Base-by-base conservation (phyloP, 257 asterid species). In the Cordia subcordata region DNA sequence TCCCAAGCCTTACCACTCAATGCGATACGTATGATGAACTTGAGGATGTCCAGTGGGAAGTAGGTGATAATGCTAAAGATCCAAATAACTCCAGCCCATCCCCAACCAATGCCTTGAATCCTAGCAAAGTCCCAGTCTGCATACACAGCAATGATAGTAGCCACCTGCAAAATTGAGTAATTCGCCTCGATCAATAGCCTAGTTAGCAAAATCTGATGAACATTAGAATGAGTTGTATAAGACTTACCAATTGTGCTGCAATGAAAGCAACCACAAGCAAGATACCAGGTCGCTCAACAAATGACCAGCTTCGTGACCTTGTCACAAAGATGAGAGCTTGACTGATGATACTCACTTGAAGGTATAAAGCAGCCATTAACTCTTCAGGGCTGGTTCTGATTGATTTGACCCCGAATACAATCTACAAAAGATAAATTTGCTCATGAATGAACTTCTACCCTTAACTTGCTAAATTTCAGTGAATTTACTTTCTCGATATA, bases 261-360 rank as follows among this genome's bases (percentile, higher is more conserved):
- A 90, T 14, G 82, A 90, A 90, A 55, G 97, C 97, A 45, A 33
- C 14, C 14, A 81, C 13, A 5, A 90, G 88, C 81, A 86, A 60
- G 68, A 82, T 33, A 3, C 97, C 96, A 4, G 97, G 97, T 59
- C 94, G 79, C 68, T 89, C 97, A 0, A 82, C 75, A 8, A 82
- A 86, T 2, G 94, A 89, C 97, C 97, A 86, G 68, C 94, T 82
- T 46, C 91, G 61, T 60, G 97, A 89, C 66, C 96, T 74, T 11
- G 95, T 89, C 19, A 88, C 96, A 15, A 89, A 89, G 77, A 89
- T 89, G 65, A 88, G 85, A 20, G 96, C 96, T 62, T 88, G 96
- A 61, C 96, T 88, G 68, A 88, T 82, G 51, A 86, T 86, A 80
- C 97, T 90, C 63, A 90, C 97, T 90, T 90, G 97, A 61, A 90